A percentile compares a stretch with the other conserved stretches of the same genome.
Evolutionary conservation across 352 stramenopile genomes (phyloP).

Genomic region (Pythium rhizo-oryzae): DNA sequence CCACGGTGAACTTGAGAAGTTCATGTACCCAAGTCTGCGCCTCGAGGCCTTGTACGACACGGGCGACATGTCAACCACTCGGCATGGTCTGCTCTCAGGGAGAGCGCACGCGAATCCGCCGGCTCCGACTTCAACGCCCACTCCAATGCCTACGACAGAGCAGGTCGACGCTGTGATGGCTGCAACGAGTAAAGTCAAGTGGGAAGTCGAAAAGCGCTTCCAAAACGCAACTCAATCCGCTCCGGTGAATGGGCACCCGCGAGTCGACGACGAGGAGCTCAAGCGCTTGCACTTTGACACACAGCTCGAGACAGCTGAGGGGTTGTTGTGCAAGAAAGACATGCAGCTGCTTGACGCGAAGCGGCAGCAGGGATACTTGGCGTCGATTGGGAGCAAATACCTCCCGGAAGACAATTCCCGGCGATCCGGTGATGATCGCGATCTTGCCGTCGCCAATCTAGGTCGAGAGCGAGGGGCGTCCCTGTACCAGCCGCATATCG

Average conservation of each 20-base stretch:
- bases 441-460: background rate
- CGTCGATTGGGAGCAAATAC: conserved; percentile 17
- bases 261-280: conserved; percentile 31
- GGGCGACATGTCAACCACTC: background rate
- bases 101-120: background rate
- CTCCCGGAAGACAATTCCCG: background rate
- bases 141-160: conserved; percentile 32
- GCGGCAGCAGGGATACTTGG: conserved; percentile 27
- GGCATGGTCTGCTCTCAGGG: background rate
- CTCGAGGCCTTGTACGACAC: conserved; percentile 52
- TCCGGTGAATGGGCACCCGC: conserved; percentile 31
- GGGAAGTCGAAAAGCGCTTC: conserved; percentile 48
- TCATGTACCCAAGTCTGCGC: conserved; percentile 75
- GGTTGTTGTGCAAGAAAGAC: conserved; percentile 50
- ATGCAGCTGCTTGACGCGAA: conserved; percentile 28
- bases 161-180: conserved; percentile 43
- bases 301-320: conserved; percentile 63
- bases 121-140: background rate
- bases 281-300: conserved; percentile 50
- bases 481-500: conserved; percentile 35
- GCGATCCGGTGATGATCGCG: background rate
- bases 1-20: conserved; percentile 62
- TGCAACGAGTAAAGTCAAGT: conserved; percentile 48
- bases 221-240: conserved; percentile 34
- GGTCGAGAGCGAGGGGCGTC: conserved; percentile 25